Evolutionary conservation across 148 eudicot species (phyloP), one percentile per base, ranked within the genome.

Genomic region (Rhododendron henanense): DNA sequence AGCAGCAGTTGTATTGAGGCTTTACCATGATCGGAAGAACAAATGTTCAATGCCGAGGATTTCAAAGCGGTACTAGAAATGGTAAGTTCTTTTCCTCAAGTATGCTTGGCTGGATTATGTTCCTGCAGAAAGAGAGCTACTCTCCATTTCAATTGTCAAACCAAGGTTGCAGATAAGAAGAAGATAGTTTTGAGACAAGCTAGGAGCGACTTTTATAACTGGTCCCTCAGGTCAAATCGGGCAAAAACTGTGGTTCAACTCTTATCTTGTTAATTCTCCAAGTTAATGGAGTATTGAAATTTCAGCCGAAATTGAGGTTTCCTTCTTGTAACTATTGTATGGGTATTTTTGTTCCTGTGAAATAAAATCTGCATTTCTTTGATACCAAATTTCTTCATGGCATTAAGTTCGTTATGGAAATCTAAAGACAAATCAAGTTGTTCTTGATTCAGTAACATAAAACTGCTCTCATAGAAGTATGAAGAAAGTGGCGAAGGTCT

Each of bases 1-100:
- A 16, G 98, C 99, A 81, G 99, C 98, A 25, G 87, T 95, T 67
- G 85, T 96, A 33, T 84, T 96, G 90, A 93, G 95, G 90, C 90
- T 96, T 63, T 92, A 89, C 90, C 94, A 94, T 83, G 99, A 96
- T 85, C 87, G 97, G 78, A 95, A 91, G 88, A 92, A 90, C 83
- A 95, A 90, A 86, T 91, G 93, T 85, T 86, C 91, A 15, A 94
- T 95, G 97, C 98, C 99, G 44, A 93, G 98, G 85, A 96, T 96
- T 47, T 95, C 99, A 7, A 95, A 89, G 80, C 98, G 97, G 45
- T 96, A 95, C 89, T 95, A 94, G 92, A 79, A 63, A 57, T 86
- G 82, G 10, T 4, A 19, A 53, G 16, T 83, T 39, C 47, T 83
- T 82, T 71, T 53, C 23, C 85, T 61, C 47, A 59, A 48, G n/a